Conservation (phyloP, 148 eudicot genomes). For the Heliosperma pusillum region DNA sequence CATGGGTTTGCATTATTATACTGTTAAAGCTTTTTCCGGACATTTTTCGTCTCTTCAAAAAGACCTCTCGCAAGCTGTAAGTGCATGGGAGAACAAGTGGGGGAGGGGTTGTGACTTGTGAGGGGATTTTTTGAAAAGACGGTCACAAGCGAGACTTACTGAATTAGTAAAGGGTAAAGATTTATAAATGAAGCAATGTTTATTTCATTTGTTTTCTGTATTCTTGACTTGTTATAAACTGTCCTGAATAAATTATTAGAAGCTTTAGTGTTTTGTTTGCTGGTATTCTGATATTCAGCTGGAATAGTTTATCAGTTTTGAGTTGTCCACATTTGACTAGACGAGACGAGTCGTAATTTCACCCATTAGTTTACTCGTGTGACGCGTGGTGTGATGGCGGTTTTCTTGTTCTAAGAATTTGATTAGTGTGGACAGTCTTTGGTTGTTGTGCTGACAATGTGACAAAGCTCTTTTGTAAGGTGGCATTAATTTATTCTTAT, state of each 20-base stretch:
- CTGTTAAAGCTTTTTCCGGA: constrained; percentile 6
- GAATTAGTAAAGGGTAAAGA: background rate
- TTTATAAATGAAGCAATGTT: background rate
- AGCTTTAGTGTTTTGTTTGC: constrained; percentile 16
- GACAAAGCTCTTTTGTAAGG: constrained; percentile 7
- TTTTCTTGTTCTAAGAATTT: too few species aligned
- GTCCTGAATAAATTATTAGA: constrained; percentile 15
- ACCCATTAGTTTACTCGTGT: constrained; percentile 21
- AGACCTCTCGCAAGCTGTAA: too few species aligned
- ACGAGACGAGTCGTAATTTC: constrained; percentile 17
- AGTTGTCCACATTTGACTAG: constrained; percentile 53
- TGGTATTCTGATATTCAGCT: constrained; percentile 38
- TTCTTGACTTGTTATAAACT: constrained; percentile 18
- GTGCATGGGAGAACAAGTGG: too few species aligned
- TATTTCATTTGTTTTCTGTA: constrained; percentile 22
- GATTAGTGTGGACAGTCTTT: constrained; percentile 2
- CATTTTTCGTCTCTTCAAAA: too few species aligned
- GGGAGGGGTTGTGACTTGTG: too few species aligned
- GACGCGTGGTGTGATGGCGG: constrained; percentile 23
- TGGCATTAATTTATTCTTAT: constrained; percentile 9
- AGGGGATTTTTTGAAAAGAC: too few species aligned
- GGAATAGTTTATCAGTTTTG: constrained; percentile 29
- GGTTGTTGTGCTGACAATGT: constrained; percentile 20
- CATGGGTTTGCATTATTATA: constrained; percentile 28
- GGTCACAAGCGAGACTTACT: too few species aligned